Conservation (phyloP, 331 rosid genomes). For the Dryas integrifolia region DNA sequence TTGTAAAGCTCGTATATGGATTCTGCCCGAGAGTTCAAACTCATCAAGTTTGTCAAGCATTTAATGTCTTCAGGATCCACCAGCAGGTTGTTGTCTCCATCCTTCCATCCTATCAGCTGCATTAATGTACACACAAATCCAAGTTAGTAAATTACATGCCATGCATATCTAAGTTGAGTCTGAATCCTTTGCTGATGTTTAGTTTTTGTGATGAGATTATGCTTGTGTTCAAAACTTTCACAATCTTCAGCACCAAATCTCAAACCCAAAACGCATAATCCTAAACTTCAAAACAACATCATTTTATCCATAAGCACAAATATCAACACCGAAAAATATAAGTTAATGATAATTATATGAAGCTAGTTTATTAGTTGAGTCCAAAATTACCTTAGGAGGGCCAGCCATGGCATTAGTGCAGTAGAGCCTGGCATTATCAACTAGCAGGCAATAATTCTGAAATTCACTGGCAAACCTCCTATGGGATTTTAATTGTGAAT, state of each 20-base stretch:
- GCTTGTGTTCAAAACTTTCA: no score
- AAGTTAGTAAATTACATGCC: conserved; percentile 3
- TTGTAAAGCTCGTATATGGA: conserved; percentile 64
- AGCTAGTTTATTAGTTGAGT: neutral
- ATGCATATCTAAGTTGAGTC: neutral
- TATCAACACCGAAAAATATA: no score
- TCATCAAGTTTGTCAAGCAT: conserved; percentile 39
- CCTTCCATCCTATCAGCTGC: conserved; percentile 74
- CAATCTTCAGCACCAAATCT: no score
- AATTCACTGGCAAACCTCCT: conserved; percentile 83
- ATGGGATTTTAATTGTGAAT: conserved; percentile 82
- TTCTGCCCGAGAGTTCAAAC: conserved; percentile 60
- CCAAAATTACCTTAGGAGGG: conserved; percentile 65
- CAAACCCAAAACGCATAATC: no score
- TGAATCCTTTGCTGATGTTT: neutral
- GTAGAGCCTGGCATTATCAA: conserved; percentile 72
- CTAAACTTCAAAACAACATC: no score
- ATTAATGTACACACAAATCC: conserved; percentile 14
- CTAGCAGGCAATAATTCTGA: conserved; percentile 61
- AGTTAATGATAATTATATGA: no score
- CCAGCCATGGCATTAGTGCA: conserved; percentile 49
- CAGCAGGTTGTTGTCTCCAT: conserved; percentile 43
- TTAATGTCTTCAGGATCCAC: conserved; percentile 51
- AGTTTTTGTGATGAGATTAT: no score
- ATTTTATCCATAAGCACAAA: no score